A percentile compares a stretch with the other conserved stretches of the same genome.
Evolutionary conservation across 75 land plant genomes (phyloP).

Genomic region (Pseudotsuga menziesii): DNA sequence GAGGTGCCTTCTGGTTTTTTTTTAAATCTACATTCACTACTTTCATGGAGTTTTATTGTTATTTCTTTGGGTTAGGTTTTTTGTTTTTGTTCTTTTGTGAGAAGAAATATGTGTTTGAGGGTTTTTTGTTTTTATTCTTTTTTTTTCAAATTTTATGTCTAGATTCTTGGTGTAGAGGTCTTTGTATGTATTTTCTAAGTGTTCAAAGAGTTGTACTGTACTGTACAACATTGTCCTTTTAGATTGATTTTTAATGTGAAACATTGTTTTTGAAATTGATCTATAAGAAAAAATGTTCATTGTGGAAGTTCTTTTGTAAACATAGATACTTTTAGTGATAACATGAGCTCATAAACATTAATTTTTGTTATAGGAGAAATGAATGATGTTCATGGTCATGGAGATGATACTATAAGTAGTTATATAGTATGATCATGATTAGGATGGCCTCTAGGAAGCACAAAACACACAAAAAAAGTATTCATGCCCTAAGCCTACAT

Average conservation of each 20-base stretch:
- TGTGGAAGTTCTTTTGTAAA: slow-evolving; percentile 4
- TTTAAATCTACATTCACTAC: not conserved
- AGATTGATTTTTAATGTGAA: too few species aligned
- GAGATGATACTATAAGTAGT: not conserved
- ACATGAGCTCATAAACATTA: not conserved
- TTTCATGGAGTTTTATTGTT: not conserved
- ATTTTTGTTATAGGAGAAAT: not conserved
- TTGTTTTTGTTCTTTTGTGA: too few species aligned
- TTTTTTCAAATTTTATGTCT: too few species aligned
- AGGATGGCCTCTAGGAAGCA: slow-evolving; percentile 36
- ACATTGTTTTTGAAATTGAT: not conserved
- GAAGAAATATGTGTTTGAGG: not conserved
- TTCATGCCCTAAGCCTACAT: too few species aligned
- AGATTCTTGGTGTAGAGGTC: not conserved
- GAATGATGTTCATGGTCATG: not conserved
- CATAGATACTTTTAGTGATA: not conserved
- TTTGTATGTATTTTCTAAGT: not conserved
- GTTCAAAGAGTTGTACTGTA: not conserved
- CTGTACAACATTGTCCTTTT: not conserved
- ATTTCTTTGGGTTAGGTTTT: not conserved
- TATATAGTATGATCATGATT: slow-evolving; percentile 30
- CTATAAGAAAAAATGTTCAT: not conserved
- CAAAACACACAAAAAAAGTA: slow-evolving; percentile 11
- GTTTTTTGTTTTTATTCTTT: not conserved
- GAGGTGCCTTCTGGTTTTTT: too few species aligned